Evolutionary conservation across 306 rosid species (phyloP).

Genomic region (Fragaria nilgerrensis): DNA sequence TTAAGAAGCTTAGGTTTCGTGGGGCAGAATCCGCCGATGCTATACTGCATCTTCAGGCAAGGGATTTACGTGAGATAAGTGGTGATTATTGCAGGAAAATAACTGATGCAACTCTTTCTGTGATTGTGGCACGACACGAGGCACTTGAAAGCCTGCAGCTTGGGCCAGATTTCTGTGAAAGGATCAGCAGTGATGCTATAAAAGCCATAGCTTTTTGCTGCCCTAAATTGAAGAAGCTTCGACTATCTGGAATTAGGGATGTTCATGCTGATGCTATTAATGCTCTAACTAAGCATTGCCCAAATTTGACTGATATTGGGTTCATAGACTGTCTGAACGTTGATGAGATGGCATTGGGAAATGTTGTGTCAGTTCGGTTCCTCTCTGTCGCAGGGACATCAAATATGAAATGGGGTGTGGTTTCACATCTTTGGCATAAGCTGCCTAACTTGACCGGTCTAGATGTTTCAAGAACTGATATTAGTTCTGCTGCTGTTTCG

Average conservation of each 20-base stretch:
- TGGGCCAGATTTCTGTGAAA: conserved; percentile 99
- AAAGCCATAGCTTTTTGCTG: conserved; percentile 87
- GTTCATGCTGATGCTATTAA: conserved; percentile 77
- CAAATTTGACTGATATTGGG: conserved; percentile 72
- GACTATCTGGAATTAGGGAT: conserved; percentile 89
- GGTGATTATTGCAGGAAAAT: conserved; percentile 97
- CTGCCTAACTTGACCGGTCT: conserved; percentile 81
- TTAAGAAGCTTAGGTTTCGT: conserved; percentile 92
- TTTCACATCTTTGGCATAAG: conserved; percentile 84
- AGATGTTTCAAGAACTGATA: conserved; percentile 95
- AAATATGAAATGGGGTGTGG: conserved; percentile 82
- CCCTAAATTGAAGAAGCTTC: conserved; percentile 62
- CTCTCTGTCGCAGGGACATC: conserved; percentile 94
- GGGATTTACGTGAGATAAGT: conserved; percentile 75
- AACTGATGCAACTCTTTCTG: conserved; percentile 95
- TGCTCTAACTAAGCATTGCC: conserved; percentile 76
- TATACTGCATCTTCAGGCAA: conserved; percentile 76
- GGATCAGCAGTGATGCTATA: conserved; percentile 97
- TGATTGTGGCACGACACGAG: conserved; percentile 92
- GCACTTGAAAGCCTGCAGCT: conserved; percentile 94
- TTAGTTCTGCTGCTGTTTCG: conserved; percentile 70
- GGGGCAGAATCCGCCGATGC: conserved; percentile 98
- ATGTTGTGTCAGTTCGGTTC: conserved; percentile 66
- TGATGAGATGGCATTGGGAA: conserved; percentile 84
- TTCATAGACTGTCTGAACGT: conserved; percentile 89